Base-by-base conservation (phyloP, 2,329 filamentous ascomycete species). In the Trichophyton simii region DNA sequence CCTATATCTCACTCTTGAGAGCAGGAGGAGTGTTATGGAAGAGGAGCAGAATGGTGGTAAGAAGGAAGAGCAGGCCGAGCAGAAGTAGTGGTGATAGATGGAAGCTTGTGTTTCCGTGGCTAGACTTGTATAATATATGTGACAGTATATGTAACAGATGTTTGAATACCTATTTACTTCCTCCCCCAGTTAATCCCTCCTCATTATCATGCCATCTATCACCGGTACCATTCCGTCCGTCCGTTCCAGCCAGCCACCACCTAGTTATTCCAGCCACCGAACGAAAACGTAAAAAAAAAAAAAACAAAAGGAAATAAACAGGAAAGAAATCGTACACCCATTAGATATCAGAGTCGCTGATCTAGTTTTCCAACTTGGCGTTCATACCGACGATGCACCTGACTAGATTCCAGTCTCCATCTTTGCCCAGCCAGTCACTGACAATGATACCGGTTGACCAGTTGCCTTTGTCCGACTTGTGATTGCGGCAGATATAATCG, bases 341-440 rank as follows among this genome's bases (percentile, higher is more conserved):
- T 44, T n/a, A 44, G 41, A 18, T 44, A 18, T n/a, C 6, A 44
- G 41, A 44, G 41, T n/a, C 15, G n/a, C 15, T 13, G 52, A 20
- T 59, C 42, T 69, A 61, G 65, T 76, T 65, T 65, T 73, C 70
- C 67, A 83, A 69, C 61, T 76, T 87, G 25, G 87, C 83, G 72
- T 99, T 99, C 89, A 95, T 91, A 5, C 89, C 91, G 5, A 97
- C 86, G 68, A 96, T 87, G 73, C 89, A 88, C 65, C 86, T 83
- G 41, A 95, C 83, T 60, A 97, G 75, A 76, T 96, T 91, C 92
- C 92, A 99, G 74, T 97, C 88, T 0, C 87, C 91, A 64, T 86
- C 81, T 63, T 85, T 79, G 1, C 94, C 94, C 58, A 96, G 91
- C 89, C 89, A 96, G 74, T 99, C 94, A 64, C 88, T 94, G 28